phyloP scores from a whole-genome alignment of 2,329 filamentous ascomycete genomes.

The Microcera coccophila region DNA sequence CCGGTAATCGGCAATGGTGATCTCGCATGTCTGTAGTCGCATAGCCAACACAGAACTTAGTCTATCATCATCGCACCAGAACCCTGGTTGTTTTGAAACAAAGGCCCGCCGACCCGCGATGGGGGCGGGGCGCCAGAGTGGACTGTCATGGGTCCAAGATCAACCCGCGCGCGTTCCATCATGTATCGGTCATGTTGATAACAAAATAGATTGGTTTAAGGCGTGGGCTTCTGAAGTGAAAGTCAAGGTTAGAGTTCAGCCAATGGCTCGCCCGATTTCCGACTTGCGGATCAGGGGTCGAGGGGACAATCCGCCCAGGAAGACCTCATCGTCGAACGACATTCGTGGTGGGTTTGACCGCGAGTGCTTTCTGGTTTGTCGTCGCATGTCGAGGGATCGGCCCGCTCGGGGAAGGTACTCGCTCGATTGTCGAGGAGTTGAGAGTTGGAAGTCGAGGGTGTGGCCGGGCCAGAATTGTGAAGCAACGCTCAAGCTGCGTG shows the following conservation, averaged over 20 bases:
- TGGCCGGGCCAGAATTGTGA: conserved; percentile 42
- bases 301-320: conserved; percentile 46
- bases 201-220: not conserved
- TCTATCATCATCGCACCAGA: conserved; percentile 1
- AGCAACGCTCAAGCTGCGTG: conserved; percentile 42
- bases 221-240: not conserved
- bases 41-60: conserved; percentile 4
- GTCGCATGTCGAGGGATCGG: conserved; percentile 20
- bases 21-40: not conserved
- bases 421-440: conserved; percentile 31
- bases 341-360: conserved; percentile 39
- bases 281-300: conserved; percentile 44
- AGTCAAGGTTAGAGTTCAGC: conserved; percentile 43
- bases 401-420: conserved; percentile 27
- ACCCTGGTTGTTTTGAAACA: conserved; percentile 6
- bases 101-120: conserved; percentile 11
- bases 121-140: conserved; percentile 14
- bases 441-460: conserved; percentile 29
- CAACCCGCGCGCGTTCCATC: not conserved
- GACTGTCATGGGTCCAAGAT: not conserved
- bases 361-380: conserved; percentile 36
- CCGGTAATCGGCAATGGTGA: not conserved
- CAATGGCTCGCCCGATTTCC: conserved; percentile 53
- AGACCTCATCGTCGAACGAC: conserved; percentile 45
- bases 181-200: not conserved